Conservation (phyloP, 176 grass and related monocot species). For the Otatea glauca region DNA sequence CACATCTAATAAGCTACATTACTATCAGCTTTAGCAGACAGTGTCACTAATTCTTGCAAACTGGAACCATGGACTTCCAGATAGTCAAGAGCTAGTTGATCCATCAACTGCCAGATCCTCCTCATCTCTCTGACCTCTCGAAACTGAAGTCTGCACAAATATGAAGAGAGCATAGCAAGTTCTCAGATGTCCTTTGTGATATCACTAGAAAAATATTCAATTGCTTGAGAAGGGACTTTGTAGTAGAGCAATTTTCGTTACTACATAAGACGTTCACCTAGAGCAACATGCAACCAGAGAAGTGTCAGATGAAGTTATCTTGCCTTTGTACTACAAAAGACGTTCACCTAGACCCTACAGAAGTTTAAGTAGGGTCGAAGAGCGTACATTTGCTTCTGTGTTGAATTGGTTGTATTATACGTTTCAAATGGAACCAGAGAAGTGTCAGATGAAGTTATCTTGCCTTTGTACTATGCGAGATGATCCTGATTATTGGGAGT, state of each 20-base stretch:
- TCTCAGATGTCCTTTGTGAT: neutral
- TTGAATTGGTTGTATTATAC: too few relatives aligned
- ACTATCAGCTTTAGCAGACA: neutral
- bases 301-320: too few relatives aligned
- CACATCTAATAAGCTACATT: neutral
- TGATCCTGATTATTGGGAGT: too few relatives aligned
- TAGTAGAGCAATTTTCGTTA: neutral
- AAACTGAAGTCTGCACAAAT: neutral
- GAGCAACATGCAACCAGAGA: too few relatives aligned
- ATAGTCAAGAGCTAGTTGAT: neutral
- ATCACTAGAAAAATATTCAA: neutral
- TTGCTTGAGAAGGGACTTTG: neutral
- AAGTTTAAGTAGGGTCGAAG: too few relatives aligned
- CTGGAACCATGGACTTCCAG: neutral
- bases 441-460: too few relatives aligned
- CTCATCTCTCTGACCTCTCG: neutral
- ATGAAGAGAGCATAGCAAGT: neutral
- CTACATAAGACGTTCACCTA: too few relatives aligned
- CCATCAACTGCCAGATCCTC: neutral
- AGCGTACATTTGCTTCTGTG: too few relatives aligned
- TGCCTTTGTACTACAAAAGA: too few relatives aligned
- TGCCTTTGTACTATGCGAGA: too few relatives aligned
- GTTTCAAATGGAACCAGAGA: too few relatives aligned
- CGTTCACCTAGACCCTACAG: too few relatives aligned
- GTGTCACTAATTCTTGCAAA: neutral